These are phyloP conservation scores for Macroventuria anomochaeta DNA, from an alignment of 2,329 filamentous ascomycete species.

Conservation along the genomic window DNA sequence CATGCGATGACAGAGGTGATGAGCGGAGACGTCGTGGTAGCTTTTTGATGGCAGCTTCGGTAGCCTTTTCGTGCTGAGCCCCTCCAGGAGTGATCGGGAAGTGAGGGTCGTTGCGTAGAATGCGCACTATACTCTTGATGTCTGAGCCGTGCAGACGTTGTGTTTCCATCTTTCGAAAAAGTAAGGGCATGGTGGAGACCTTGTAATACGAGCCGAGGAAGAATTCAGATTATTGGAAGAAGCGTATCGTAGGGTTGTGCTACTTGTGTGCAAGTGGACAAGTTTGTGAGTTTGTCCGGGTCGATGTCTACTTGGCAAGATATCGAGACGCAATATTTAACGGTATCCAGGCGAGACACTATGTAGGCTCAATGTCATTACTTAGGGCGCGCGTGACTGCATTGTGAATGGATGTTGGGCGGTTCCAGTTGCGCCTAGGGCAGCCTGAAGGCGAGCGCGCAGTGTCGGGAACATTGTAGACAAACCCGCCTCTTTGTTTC, in stretches of 20 bases:
- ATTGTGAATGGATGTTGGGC: background rate
- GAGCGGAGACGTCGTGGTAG: slow-evolving; percentile 34
- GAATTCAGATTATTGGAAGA: background rate
- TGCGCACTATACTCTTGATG: slow-evolving; percentile 32
- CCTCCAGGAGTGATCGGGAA: slow-evolving; percentile 1
- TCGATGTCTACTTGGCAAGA: slow-evolving; percentile 1
- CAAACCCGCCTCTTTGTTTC: background rate
- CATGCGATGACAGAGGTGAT: slow-evolving; percentile 20
- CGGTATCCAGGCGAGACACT: background rate
- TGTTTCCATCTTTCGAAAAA: slow-evolving; percentile 22
- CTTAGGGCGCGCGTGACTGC: background rate
- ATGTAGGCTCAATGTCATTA: slow-evolving; percentile 3
- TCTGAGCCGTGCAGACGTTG: slow-evolving; percentile 29
- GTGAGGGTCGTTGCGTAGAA: slow-evolving; percentile 24
- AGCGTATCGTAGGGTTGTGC: background rate
- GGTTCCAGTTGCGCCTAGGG: background rate
- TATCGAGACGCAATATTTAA: slow-evolving; percentile 7
- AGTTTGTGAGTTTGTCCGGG: background rate
- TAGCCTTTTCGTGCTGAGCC: slow-evolving; percentile 10
- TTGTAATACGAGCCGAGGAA: background rate
- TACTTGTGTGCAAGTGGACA: background rate
- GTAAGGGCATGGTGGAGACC: slow-evolving; percentile 4
- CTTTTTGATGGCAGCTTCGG: slow-evolving; percentile 23
- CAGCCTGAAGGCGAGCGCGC: background rate
- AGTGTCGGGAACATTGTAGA: background rate